Base-by-base conservation (phyloP, 1,284 basidiomycete species). In the Leccinum subrobustum region DNA sequence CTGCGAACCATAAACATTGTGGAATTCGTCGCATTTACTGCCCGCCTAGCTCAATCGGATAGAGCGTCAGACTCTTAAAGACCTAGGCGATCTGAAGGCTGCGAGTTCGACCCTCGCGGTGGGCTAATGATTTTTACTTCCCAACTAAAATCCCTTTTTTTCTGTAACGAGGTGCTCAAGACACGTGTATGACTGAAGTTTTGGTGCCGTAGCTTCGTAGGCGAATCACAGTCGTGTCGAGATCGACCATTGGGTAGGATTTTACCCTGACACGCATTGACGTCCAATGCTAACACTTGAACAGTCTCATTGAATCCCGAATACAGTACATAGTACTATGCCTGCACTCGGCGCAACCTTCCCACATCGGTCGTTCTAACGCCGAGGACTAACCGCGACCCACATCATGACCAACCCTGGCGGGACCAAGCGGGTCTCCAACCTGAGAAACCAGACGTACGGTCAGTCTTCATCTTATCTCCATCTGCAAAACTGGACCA, bases 21-120 rank as follows among this genome's bases (percentile, higher is more conserved):
- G 42, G 8, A 12, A 44, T 44, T 20, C 5, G 12, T 18, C 42
- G 42, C 42, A 18, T 20, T n/a, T n/a, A n/a, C n/a, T n/a, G 86
- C 86, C 86, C 83, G 86, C 86, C 86, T 88, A 88, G 87, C 87
- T 89, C 87, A 89, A 88, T 90, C 85, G 87, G 86, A 85, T 87
- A 90, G 88, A 89, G 87, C 87, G 85, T 89, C 88, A 88, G 87
- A 88, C 88, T 89, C 75, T 77, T 74, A 77, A n/a, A n/a, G n/a
- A n/a, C n/a, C 69, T 70, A 70, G 70, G 73, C 67, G 65, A 87
- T 88, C 86, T 88, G 89, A 91, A 90, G 88, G 88, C 87, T 91
- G 89, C 87, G 87, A 89, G 88, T 91, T 91, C 88, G 89, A 91
- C 88, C 88, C 89, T 90, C 88, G 87, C 88, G 88, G 88, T 91